phyloP scores from a whole-genome alignment of 352 stramenopile genomes.

The Globisporangium yorkense region DNA sequence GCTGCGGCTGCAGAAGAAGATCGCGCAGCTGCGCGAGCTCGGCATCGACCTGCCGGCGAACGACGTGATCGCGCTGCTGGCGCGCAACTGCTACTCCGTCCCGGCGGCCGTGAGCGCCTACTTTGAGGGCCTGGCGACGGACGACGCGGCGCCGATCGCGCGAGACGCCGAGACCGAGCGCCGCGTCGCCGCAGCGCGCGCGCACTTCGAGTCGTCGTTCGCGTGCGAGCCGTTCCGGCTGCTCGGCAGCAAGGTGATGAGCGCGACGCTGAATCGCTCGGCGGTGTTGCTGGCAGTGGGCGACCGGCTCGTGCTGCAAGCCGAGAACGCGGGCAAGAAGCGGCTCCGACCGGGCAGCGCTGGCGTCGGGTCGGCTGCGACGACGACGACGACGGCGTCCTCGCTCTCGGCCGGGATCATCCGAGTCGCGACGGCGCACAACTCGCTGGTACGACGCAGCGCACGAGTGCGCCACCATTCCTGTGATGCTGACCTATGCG shows the following conservation, averaged over 20 bases:
- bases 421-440: constrained; percentile 39
- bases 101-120: constrained; percentile 59
- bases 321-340: constrained; percentile 71
- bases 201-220: constrained; percentile 29
- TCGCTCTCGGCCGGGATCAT: constrained; percentile 33
- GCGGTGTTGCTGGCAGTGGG: constrained; percentile 30
- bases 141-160: not conserved
- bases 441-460: constrained; percentile 21
- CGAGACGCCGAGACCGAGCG: constrained; percentile 16
- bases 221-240: constrained; percentile 28
- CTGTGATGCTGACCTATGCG: too few relatives aligned
- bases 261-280: constrained; percentile 41
- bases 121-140: constrained; percentile 45
- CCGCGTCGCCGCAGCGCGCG: constrained; percentile 11
- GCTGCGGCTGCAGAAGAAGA: constrained; percentile 51
- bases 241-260: constrained; percentile 39
- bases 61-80: constrained; percentile 48
- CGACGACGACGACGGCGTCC: constrained; percentile 9
- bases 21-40: constrained; percentile 70
- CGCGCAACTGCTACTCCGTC: constrained; percentile 74
- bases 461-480: too few relatives aligned
- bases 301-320: constrained; percentile 49
- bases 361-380: constrained; percentile 1
- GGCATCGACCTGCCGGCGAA: constrained; percentile 58
- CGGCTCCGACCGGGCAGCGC: constrained; percentile 24